These are phyloP conservation scores for Colletotrichum higginsianum DNA, from an alignment of 2,329 filamentous ascomycete genomes.

Conservation along the genomic window DNA sequence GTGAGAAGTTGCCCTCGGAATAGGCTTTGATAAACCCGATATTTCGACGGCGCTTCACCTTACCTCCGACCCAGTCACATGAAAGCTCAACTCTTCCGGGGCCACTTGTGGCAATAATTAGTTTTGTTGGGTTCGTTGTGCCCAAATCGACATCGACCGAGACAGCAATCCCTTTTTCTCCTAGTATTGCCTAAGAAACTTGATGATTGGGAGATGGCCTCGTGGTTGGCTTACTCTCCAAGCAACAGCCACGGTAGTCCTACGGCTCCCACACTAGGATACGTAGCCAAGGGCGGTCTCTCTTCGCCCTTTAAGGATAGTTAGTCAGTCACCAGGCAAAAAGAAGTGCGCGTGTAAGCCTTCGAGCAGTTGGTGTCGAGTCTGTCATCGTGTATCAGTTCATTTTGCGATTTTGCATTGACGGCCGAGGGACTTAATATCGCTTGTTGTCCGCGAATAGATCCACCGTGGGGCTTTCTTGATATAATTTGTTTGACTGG, in stretches of 20 bases:
- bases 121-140: too few relatives aligned
- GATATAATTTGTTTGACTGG: neutral
- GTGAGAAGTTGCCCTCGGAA: conserved; percentile 33
- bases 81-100: neutral
- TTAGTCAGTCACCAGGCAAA: too few relatives aligned
- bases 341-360: neutral
- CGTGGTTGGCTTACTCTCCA: conserved; percentile 18
- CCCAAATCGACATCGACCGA: too few relatives aligned
- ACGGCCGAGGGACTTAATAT: conserved; percentile 18
- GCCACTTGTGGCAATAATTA: conserved; percentile 17
- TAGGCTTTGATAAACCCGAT: conserved; percentile 26
- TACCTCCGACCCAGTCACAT: conserved; percentile 33
- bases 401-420: conserved; percentile 10
- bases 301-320: too few relatives aligned
- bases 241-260: conserved; percentile 8
- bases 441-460: conserved; percentile 24
- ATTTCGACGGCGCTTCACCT: conserved; percentile 17
- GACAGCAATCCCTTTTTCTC: neutral
- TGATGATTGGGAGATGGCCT: neutral
- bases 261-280: neutral
- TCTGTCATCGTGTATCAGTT: neutral
- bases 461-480: conserved; percentile 19
- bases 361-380: neutral
- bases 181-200: neutral
- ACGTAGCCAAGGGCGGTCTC: too few relatives aligned